These are phyloP conservation scores for Salix udensis DNA, from an alignment of 345 rosid species.

Conservation along the genomic window DNA sequence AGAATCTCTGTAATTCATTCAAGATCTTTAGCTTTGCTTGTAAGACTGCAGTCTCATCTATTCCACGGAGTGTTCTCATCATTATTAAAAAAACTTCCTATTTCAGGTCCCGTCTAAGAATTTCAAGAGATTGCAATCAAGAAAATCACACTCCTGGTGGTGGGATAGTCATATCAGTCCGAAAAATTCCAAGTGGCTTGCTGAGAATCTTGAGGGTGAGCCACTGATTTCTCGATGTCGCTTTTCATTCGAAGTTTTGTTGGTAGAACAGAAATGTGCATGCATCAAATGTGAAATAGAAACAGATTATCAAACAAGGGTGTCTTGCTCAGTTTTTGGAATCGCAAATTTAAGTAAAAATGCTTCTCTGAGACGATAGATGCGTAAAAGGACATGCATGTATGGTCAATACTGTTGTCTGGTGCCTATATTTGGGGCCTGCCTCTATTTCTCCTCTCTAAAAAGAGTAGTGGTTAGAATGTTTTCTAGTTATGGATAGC, in stretches of 20 bases:
- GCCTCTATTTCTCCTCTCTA: conserved; percentile 8
- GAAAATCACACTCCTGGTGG: conserved; percentile 36
- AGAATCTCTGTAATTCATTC: too few relatives aligned
- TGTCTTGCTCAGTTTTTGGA: neutral
- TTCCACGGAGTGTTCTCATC: neutral
- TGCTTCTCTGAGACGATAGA: neutral
- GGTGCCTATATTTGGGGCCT: conserved; percentile 5
- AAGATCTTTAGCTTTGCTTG: neutral
- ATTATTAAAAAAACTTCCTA: neutral
- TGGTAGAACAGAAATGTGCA: neutral
- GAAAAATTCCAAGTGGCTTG: conserved; percentile 42
- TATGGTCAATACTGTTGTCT: neutral
- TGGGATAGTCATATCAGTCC: conserved; percentile 35
- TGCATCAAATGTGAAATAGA: neutral
- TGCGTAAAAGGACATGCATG: neutral
- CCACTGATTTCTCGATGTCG: neutral
- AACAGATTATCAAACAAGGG: neutral
- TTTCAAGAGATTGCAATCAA: conserved; percentile 18
- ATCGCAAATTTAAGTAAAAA: neutral
- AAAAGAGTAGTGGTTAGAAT: conserved; percentile 8
- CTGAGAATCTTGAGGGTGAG: conserved; percentile 53
- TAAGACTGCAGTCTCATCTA: neutral
- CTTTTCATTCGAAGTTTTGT: neutral
- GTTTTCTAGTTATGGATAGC: conserved; percentile 12
- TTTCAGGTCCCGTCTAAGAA: conserved; percentile 20